phyloP scores from a whole-genome alignment of 2,329 filamentous ascomycete genomes.

The Scorias spongiosa region DNA sequence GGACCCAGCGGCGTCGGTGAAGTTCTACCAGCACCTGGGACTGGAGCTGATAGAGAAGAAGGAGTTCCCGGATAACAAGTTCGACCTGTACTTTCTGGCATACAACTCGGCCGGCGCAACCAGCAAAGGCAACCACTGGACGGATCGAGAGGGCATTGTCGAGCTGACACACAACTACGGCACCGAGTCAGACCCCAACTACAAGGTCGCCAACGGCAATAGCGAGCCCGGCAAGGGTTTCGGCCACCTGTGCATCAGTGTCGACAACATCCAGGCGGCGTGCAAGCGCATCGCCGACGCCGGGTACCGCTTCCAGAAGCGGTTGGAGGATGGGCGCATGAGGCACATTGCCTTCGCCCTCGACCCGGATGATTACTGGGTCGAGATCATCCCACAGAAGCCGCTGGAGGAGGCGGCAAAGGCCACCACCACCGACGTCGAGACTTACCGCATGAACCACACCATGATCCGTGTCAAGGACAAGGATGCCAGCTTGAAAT shows the following conservation, averaged over 20 bases:
- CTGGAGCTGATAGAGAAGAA: constrained; percentile 72
- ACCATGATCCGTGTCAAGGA: constrained; percentile 89
- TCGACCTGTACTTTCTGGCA: constrained; percentile 88
- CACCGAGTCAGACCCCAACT: constrained; percentile 70
- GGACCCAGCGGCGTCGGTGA: constrained; percentile 68
- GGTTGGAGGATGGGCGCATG: constrained; percentile 77
- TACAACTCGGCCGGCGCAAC: constrained; percentile 64
- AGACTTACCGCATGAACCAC: constrained; percentile 50
- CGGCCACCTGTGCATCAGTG: constrained; percentile 66
- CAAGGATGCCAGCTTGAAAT: constrained; percentile 30
- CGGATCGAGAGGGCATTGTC: constrained; percentile 61
- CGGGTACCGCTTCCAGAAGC: constrained; percentile 92
- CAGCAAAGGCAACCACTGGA: constrained; percentile 60
- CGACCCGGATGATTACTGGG: constrained; percentile 38
- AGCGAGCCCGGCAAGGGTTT: constrained; percentile 70
- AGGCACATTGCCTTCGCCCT: constrained; percentile 76
- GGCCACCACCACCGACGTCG: constrained; percentile 55
- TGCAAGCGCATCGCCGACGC: constrained; percentile 81
- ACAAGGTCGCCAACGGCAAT: constrained; percentile 77
- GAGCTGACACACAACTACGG: constrained; percentile 79
- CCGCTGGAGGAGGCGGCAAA: constrained; percentile 55
- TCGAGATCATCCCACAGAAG: constrained; percentile 66
- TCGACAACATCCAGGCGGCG: constrained; percentile 61
- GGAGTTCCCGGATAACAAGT: constrained; percentile 72
- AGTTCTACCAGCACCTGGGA: constrained; percentile 89